Evolutionary conservation across 192 early-diverging fungal genomes (phyloP).

Genomic region (Gryganskiella cystojenkinii): DNA sequence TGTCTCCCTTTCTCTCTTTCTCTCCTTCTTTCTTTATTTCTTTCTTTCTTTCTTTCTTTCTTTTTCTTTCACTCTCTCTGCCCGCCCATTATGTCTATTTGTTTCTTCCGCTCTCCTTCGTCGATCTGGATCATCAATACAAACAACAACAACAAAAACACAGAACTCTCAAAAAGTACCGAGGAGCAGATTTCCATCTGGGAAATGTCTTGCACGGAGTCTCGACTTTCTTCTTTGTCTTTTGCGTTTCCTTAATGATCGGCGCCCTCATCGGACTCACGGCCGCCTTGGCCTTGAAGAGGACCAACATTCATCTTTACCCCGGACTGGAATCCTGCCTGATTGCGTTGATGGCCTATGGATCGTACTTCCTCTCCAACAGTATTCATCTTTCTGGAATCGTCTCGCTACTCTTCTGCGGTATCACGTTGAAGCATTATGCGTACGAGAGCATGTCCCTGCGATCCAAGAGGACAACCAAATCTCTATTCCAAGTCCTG

Average conservation of each 20-base stretch:
- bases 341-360: constrained; percentile 88
- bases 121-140: too few relatives aligned
- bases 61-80: too few relatives aligned
- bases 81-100: constrained; percentile 4
- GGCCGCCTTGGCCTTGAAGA: constrained; percentile 88
- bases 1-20: too few relatives aligned
- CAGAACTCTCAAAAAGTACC: constrained; percentile 82
- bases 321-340: constrained; percentile 91
- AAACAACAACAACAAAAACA: too few relatives aligned
- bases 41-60: too few relatives aligned
- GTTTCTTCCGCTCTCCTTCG: neutral
- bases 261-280: constrained; percentile 82
- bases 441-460: constrained; percentile 90
- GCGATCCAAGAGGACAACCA: constrained; percentile 82
- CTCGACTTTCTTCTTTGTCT: constrained; percentile 83
- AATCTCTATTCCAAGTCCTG: constrained; percentile 93
- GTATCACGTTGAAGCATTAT: constrained; percentile 94
- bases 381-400: constrained; percentile 91
- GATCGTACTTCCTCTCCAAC: constrained; percentile 93
- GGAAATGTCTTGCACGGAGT: constrained; percentile 71
- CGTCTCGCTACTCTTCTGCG: constrained; percentile 93
- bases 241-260: constrained; percentile 84
- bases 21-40: too few relatives aligned
- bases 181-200: constrained; percentile 75
- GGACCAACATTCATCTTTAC: constrained; percentile 84